Conservation (phyloP, 805 yeast species). For the Ogataea sp. region DNA sequence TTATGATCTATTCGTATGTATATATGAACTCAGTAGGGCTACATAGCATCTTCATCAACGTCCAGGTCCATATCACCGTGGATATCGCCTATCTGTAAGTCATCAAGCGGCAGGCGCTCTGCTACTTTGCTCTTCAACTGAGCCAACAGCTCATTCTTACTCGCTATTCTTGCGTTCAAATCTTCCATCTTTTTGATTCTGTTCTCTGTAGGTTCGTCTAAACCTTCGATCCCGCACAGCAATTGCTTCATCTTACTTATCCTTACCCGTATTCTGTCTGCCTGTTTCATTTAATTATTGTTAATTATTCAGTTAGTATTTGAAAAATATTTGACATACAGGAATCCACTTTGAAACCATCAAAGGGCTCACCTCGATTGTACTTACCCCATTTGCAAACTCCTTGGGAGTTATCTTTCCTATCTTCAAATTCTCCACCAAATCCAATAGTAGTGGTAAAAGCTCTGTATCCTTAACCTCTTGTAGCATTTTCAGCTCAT, state of each 20-base stretch:
- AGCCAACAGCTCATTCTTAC: background rate
- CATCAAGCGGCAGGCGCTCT: background rate
- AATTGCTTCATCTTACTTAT: constrained; percentile 26
- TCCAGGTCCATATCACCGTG: background rate
- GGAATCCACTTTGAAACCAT: background rate
- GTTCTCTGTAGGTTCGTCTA: constrained; percentile 33
- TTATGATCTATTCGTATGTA: no score
- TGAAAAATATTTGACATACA: background rate
- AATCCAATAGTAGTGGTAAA: constrained; percentile 31
- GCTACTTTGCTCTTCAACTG: background rate
- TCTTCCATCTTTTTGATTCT: constrained; percentile 22
- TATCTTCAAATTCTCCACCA: constrained; percentile 29
- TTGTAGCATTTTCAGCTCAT: constrained; percentile 16
- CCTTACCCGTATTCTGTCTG: constrained; percentile 38
- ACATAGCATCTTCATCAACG: no score
- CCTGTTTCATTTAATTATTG: constrained; percentile 9
- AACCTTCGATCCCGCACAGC: constrained; percentile 35
- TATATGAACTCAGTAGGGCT: no score
- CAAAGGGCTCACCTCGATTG: background rate
- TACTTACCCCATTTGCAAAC: constrained; percentile 29
- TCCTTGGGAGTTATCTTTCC: constrained; percentile 36
- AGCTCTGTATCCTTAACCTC: constrained; percentile 28
- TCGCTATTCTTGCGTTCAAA: constrained; percentile 18
- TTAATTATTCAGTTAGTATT: background rate
- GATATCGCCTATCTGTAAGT: background rate